These are phyloP conservation scores for Epichloe baconii DNA, from an alignment of 2,329 filamentous ascomycete genomes.

Conservation along the genomic window DNA sequence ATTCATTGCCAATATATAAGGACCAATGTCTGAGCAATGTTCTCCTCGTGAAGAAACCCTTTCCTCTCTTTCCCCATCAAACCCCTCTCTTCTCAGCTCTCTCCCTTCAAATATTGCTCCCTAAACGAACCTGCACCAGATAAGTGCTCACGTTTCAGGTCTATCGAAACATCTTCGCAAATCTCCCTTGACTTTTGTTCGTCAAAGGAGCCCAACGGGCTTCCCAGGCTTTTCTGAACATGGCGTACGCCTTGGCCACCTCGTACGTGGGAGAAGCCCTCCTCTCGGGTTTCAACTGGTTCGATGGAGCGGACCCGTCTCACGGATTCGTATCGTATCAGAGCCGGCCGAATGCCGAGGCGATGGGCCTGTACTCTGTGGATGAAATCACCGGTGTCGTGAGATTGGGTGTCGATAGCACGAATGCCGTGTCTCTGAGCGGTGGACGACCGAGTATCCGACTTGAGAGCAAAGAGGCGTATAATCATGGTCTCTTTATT, in stretches of 20 bases:
- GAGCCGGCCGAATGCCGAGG: constrained; percentile 24
- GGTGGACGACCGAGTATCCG: constrained; percentile 48
- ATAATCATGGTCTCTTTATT: constrained; percentile 55
- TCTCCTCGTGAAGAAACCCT: neutral
- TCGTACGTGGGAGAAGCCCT: constrained; percentile 31
- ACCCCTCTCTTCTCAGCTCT: neutral
- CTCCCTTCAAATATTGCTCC: neutral
- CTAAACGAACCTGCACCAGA: neutral
- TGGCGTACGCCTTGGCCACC: constrained; percentile 29
- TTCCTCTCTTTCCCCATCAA: constrained; percentile 2
- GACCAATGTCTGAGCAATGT: neutral
- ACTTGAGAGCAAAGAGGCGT: constrained; percentile 50
- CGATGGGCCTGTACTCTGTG: constrained; percentile 27
- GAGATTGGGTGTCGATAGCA: constrained; percentile 32
- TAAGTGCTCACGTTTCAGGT: too few species aligned
- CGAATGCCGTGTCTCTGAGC: constrained; percentile 22
- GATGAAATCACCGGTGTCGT: constrained; percentile 28
- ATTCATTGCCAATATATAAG: constrained; percentile 5
- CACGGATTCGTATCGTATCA: constrained; percentile 54
- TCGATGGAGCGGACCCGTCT: constrained; percentile 44
- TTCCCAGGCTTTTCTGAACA: neutral
- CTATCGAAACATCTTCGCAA: neutral
- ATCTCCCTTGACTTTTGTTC: neutral
- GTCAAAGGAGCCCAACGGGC: neutral
- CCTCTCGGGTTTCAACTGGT: constrained; percentile 36